Conservation (phyloP, 805 yeast genomes). For the Saccharomycopsis oosterbeekiorum region DNA sequence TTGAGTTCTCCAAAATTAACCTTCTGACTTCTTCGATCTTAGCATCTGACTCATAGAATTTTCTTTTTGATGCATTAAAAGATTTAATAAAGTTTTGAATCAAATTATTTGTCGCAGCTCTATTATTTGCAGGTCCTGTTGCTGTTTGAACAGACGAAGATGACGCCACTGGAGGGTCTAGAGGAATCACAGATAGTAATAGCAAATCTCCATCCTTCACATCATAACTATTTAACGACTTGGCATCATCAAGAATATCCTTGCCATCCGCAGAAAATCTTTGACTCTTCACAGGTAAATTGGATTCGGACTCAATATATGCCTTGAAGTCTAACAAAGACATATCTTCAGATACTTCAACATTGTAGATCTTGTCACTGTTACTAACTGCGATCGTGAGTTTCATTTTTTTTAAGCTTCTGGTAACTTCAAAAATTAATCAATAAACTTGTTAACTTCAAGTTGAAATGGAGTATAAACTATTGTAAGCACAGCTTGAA, state of each 20-base stretch:
- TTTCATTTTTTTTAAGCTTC: conserved; percentile 30
- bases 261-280: conserved; percentile 39
- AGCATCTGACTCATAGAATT: conserved; percentile 22
- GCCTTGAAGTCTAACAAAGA: conserved; percentile 61
- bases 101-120: background rate
- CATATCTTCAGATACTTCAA: conserved; percentile 62
- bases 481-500: too few relatives aligned
- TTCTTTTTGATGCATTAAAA: background rate
- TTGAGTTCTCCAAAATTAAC: conserved; percentile 36
- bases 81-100: background rate
- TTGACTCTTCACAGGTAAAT: conserved; percentile 37
- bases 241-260: conserved; percentile 26
- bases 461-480: too few relatives aligned
- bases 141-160: background rate
- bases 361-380: conserved; percentile 38
- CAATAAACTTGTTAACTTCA: too few relatives aligned
- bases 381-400: conserved; percentile 40
- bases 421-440: background rate
- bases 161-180: background rate
- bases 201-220: conserved; percentile 53
- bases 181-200: conserved; percentile 20
- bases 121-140: background rate
- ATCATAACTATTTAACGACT: conserved; percentile 37
- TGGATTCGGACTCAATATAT: conserved; percentile 60
- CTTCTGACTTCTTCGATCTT: conserved; percentile 41